A percentile compares a stretch with the other conserved stretches of the same genome.
These are phyloP conservation scores for Ensete ventricosum DNA, from an alignment of 176 grass and related monocot species.

Conservation along the genomic window DNA sequence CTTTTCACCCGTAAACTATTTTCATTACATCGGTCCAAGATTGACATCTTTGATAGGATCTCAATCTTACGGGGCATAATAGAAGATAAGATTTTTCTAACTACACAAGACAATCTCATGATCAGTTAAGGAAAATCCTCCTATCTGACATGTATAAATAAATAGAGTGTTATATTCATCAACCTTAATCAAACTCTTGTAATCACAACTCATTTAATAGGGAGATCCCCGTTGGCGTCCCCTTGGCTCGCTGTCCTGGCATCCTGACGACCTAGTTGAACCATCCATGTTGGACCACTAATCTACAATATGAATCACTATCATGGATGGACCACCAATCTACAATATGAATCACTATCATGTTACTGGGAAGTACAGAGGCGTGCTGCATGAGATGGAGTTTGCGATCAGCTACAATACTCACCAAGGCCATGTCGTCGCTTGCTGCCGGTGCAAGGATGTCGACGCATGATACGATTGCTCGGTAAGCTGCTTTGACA, in stretches of 20 bases:
- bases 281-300: slow-evolving; percentile 54
- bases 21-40: too few species aligned
- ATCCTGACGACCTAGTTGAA: too few species aligned
- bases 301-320: slow-evolving; percentile 20
- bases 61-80: too few species aligned
- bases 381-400: too few species aligned
- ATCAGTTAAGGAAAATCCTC: too few species aligned
- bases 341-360: not conserved
- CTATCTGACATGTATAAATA: too few species aligned
- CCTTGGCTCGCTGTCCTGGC: slow-evolving; percentile 47
- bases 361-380: too few species aligned
- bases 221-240: slow-evolving; percentile 52
- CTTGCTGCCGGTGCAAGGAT: slow-evolving; percentile 53
- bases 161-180: too few species aligned
- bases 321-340: slow-evolving; percentile 38
- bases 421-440: slow-evolving; percentile 44
- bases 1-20: too few species aligned
- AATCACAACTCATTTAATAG: not conserved
- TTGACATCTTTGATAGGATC: too few species aligned
- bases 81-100: too few species aligned
- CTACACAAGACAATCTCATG: too few species aligned
- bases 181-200: not conserved
- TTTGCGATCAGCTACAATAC: slow-evolving; percentile 1
- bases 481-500: slow-evolving; percentile 29
- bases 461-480: slow-evolving; percentile 68